phyloP scores from a whole-genome alignment of 208 protist species.

The Leishmania gerbilli region DNA sequence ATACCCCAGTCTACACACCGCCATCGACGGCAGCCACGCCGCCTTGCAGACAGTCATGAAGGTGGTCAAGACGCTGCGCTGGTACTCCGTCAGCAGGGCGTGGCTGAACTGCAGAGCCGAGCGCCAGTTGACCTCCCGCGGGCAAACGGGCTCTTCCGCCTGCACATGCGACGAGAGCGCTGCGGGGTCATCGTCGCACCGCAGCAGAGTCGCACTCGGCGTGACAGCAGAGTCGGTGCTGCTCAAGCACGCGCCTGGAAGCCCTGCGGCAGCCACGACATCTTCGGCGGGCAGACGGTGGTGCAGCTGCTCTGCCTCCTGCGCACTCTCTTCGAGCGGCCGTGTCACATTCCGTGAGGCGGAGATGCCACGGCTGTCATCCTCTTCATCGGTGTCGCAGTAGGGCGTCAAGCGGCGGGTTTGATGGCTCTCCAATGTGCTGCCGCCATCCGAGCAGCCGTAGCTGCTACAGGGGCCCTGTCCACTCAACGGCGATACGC shows the following conservation, averaged over 20 bases:
- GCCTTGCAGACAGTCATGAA: slow-evolving; percentile 22
- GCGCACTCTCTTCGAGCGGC: not conserved
- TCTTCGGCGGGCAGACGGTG: not conserved
- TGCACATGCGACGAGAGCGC: not conserved
- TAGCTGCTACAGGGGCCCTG: slow-evolving; percentile 30
- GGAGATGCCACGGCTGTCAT: not conserved
- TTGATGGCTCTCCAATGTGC: slow-evolving; percentile 10
- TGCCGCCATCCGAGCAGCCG: slow-evolving; percentile 32
- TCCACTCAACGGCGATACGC: slow-evolving; percentile 3
- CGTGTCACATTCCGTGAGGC: not conserved
- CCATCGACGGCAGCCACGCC: slow-evolving; percentile 18
- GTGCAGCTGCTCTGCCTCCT: not conserved
- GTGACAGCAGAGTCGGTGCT: not conserved
- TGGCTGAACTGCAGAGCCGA: slow-evolving; percentile 1
- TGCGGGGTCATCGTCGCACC: not conserved
- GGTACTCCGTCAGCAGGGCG: slow-evolving; percentile 18
- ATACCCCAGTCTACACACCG: not conserved
- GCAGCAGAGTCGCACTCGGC: not conserved
- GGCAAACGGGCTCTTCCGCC: not conserved
- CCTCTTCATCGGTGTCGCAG: slow-evolving; percentile 12
- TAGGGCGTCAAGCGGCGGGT: slow-evolving; percentile 16
- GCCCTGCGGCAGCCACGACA: not conserved
- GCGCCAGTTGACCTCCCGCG: not conserved
- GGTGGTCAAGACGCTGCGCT: slow-evolving; percentile 1
- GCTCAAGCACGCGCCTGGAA: not conserved